Base-by-base conservation (phyloP, 345 rosid species). In the Melaleuca quinquenervia region DNA sequence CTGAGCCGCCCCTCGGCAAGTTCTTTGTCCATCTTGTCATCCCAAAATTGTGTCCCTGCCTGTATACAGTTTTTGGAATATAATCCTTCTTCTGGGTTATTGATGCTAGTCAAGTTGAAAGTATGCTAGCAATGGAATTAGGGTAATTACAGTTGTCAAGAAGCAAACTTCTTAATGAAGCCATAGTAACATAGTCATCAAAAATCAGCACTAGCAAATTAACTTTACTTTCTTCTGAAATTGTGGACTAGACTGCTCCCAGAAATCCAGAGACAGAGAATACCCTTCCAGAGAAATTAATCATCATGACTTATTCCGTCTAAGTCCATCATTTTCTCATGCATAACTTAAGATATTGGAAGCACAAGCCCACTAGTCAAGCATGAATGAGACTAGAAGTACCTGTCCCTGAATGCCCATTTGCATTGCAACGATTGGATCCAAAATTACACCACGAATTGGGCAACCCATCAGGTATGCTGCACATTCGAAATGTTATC, bases 31-130 rank as follows among this genome's bases (percentile, higher is more conserved):
- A 96, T 90, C 86, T 94, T 95, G 83, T 93, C 95, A 93, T 96
- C 99, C 99, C 99, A 95, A 90, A 96, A 96, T 86, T 95, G 99
- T 54, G 98, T 96, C 91, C 98, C 99, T 82, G 98, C 99, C 99
- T 96, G 91, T 78, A 88, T 27, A 52, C 44, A 52, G 29, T 53
- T 84, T 44, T 55, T 32, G 27, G 22, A 48, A 86, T 48, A 49
- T 12, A 36, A 70, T 70, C 56, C 84, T 48, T 49, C 84, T 50
- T 50, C 32, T 15, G 56, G 44, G 55, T 70, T 36, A 70, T 70
- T 70, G 13, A 36, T 9, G 80, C 80, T 70, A 2, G 80, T 32
- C 18, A 20, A 64, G 26, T 70, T 36, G 48, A 36, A 70, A 70
- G 80, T 18, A 70, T 70, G 78, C 22, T 70, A 70, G 78, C 24